phyloP scores from a whole-genome alignment of 805 yeast genomes.

The Suhomyces xylopsoci region DNA sequence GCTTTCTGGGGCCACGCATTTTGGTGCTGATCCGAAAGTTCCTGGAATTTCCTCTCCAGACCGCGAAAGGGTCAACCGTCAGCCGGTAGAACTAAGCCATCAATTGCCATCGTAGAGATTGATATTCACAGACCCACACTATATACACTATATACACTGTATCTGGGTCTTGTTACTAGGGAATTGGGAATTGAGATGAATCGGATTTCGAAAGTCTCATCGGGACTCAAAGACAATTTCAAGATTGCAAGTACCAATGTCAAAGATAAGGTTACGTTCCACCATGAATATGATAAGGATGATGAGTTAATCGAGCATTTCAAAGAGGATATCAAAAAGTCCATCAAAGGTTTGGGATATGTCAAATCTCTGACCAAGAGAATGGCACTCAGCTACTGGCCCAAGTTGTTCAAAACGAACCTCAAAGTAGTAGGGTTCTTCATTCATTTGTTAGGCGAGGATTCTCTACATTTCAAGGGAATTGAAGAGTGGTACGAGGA shows the following conservation, averaged over 20 bases:
- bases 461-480: constrained; percentile 35
- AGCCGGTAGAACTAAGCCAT: background rate
- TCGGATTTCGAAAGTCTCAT: constrained; percentile 7
- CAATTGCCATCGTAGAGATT: background rate
- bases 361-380: constrained; percentile 26
- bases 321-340: constrained; percentile 16
- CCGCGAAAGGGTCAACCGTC: background rate
- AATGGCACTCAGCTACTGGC: constrained; percentile 23
- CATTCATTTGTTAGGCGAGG: constrained; percentile 29
- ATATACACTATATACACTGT: no score
- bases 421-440: constrained; percentile 29
- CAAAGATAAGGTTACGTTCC: constrained; percentile 8
- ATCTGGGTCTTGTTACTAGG: background rate
- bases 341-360: constrained; percentile 42
- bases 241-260: constrained; percentile 9
- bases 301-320: constrained; percentile 12
- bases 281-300: constrained; percentile 8
- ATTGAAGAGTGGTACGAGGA: constrained; percentile 28
- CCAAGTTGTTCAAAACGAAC: constrained; percentile 30
- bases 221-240: constrained; percentile 12
- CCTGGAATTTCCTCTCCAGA: background rate
- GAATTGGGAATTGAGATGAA: constrained; percentile 3
- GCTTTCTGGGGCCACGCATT: background rate
- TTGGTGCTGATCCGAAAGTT: background rate
- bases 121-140: background rate